Evolutionary conservation across 2,329 filamentous ascomycete species (phyloP), one percentile per base, ranked within the genome.

Genomic region (Colletotrichum gigasporum): DNA sequence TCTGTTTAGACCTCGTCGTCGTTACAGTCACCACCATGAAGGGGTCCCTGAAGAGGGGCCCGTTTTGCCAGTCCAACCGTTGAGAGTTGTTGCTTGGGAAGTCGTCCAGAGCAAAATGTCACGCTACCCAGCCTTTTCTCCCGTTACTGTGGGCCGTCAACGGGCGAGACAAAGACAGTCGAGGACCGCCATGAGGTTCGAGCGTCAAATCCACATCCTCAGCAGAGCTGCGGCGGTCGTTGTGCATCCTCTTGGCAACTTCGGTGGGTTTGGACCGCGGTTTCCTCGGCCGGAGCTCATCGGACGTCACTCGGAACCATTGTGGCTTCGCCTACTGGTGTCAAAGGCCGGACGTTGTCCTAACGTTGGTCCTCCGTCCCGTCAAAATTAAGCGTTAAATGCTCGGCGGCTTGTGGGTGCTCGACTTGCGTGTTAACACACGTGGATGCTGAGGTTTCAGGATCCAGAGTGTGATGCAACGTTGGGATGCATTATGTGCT

Each of bases 361-460:
- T 16, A 32, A 12, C 34, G 16, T 10, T 28, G 54, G 18, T 34
- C 26, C 11, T 34, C 45, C 20, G n/a, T 35, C 34, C 30, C 55
- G 39, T 30, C 32, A 48, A 37, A 26, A 26, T 10, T 14, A 42
- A 16, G 39, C 39, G 22, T 34, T 24, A 11, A 51, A 24, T 53
- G 8, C 11, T 54, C 37, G 51, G 24, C 39, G 28, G 32, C 18
- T 12, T 26, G 16, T 39, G 32, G 24, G 26, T 30, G 37, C 18
- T 48, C 16, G 32, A 47, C 16, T 39, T 48, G 47, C 20, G 32
- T 39, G 9, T 52, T 22, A 26, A 12, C 41, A 56, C 41, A 37
- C 56, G 47, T 42, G 34, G 34, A 50, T 54, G 30, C 34, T 54
- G 32, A 54, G 9, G 61, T 61, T 64, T 55, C 56, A 64, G 61